Percentiles rank a stretch among this genome's conserved stretches.
Evolutionary conservation across 1,284 basidiomycete genomes (phyloP).

Genomic region (Mrakiaceae sp.): DNA sequence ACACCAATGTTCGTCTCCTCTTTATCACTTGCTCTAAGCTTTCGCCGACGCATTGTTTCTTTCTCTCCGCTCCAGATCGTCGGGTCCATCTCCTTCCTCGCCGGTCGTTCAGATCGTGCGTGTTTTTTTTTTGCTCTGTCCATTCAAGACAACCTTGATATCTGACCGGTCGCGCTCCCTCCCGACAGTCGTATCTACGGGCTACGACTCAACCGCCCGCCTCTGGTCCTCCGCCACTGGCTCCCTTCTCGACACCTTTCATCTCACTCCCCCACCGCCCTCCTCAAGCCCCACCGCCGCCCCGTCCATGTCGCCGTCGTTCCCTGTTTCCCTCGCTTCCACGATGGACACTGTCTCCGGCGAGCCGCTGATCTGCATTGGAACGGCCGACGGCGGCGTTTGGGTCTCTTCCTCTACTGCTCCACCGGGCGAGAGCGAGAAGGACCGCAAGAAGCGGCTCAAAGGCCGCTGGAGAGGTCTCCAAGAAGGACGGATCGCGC

Average conservation of each 20-base stretch:
- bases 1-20: conserved; percentile 7
- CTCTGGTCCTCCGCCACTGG: conserved; percentile 5
- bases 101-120: not conserved
- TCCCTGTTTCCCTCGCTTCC: conserved; percentile 5
- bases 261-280: not conserved
- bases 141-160: not conserved
- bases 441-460: conserved; percentile 2
- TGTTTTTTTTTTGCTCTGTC: not conserved
- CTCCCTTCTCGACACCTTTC: not conserved
- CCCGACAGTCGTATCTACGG: conserved; percentile 5
- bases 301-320: conserved; percentile 12
- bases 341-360: not conserved
- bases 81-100: conserved; percentile 4
- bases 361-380: conserved; percentile 6
- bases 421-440: not conserved
- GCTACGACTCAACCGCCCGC: conserved; percentile 5
- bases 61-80: not conserved
- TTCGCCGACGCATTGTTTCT: not conserved
- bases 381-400: conserved; percentile 14
- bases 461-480: conserved; percentile 8
- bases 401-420: conserved; percentile 4
- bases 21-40: not conserved
- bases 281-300: not conserved
- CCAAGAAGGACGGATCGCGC: not conserved
- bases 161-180: not conserved